These are phyloP conservation scores for Calendula officinalis DNA, from an alignment of 129 eudicot genomes.

Conservation along the genomic window DNA sequence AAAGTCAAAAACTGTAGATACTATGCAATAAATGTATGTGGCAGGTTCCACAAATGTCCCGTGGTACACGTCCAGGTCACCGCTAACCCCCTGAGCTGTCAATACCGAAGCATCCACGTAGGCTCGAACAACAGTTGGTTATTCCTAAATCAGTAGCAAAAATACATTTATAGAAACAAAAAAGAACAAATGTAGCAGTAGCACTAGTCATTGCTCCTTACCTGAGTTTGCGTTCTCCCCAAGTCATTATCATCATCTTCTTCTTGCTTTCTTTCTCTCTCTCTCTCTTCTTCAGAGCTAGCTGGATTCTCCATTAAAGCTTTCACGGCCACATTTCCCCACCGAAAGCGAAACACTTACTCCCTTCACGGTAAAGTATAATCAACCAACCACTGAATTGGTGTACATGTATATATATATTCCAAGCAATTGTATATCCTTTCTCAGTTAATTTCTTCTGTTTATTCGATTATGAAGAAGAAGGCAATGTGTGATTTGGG, in stretches of 20 bases:
- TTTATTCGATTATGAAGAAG: background rate
- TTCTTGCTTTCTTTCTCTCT: constrained; percentile 10
- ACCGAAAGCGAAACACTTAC: constrained; percentile 35
- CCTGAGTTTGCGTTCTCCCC: constrained; percentile 46
- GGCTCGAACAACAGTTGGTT: constrained; percentile 78
- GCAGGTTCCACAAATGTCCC: constrained; percentile 38
- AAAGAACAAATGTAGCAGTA: background rate
- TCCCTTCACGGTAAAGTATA: constrained; percentile 38
- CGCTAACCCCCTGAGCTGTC: constrained; percentile 32
- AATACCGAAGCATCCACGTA: constrained; percentile 48
- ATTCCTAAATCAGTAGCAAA: constrained; percentile 14
- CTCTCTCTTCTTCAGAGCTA: constrained; percentile 19
- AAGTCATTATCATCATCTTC: constrained; percentile 36
- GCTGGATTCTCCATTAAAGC: constrained; percentile 54
- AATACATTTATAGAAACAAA: constrained; percentile 1
- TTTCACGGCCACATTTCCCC: constrained; percentile 45
- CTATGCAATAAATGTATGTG: constrained; percentile 24
- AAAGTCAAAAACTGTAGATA: constrained; percentile 9
- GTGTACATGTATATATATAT: background rate
- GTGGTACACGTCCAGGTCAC: constrained; percentile 34
- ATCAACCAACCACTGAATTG: constrained; percentile 10
- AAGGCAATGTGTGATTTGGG: background rate
- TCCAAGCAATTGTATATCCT: constrained; percentile 14
- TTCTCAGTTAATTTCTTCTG: background rate
- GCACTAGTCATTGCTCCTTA: constrained; percentile 22